phyloP scores from a whole-genome alignment of 495 filamentous ascomycete genomes.

The Collariella sp. region DNA sequence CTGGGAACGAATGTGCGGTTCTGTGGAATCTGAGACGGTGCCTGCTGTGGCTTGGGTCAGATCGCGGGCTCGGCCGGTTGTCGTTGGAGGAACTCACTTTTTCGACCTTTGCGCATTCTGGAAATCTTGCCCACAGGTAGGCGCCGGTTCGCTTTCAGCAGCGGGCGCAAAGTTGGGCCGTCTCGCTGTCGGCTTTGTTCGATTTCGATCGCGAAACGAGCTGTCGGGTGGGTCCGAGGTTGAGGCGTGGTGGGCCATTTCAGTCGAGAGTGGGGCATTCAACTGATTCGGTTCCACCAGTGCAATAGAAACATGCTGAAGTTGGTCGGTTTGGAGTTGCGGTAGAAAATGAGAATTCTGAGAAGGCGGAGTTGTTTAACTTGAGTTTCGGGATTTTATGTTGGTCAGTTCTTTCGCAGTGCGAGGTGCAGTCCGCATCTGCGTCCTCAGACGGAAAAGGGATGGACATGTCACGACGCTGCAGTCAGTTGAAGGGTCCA shows the following conservation, averaged over 20 bases:
- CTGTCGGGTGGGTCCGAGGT: neutral
- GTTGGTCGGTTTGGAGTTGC: neutral
- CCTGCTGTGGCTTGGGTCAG: slow-evolving; percentile 8
- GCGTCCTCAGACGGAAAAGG: neutral
- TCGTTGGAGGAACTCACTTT: neutral
- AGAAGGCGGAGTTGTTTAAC: neutral
- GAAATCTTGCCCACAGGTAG: neutral
- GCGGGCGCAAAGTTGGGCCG: neutral
- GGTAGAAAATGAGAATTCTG: too few species aligned
- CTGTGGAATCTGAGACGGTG: slow-evolving; percentile 14
- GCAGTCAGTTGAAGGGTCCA: neutral
- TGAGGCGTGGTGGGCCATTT: neutral
- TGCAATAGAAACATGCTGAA: neutral
- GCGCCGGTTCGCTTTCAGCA: neutral
- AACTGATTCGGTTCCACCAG: neutral
- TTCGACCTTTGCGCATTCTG: slow-evolving; percentile 19
- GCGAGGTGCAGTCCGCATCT: too few species aligned
- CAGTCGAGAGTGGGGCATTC: neutral
- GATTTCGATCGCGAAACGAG: neutral
- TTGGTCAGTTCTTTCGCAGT: too few species aligned
- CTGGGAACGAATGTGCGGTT: slow-evolving; percentile 21
- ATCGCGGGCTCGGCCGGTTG: neutral
- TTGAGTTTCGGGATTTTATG: neutral
- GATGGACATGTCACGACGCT: neutral
- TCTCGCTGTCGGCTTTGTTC: neutral